Conservation (phyloP, 2,329 filamentous ascomycete genomes). For the Colletotrichum tropicale region DNA sequence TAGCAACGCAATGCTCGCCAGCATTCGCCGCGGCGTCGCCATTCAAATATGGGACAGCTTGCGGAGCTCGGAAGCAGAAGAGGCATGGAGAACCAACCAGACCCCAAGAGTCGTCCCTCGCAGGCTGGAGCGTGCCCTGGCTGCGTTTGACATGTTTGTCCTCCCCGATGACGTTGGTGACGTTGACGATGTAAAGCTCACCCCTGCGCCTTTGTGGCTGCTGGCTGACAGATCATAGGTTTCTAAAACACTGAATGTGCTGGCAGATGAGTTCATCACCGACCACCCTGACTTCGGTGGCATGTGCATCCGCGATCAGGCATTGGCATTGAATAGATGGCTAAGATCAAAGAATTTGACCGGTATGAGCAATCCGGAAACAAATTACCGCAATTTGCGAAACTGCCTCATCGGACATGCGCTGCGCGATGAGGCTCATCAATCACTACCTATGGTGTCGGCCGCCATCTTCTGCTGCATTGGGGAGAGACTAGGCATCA, state of each 20-base stretch:
- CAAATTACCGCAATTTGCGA: slow-evolving; percentile 77
- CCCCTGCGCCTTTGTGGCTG: not conserved
- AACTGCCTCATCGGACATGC: slow-evolving; percentile 90
- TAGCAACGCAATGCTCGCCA: slow-evolving; percentile 74
- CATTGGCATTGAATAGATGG: slow-evolving; percentile 71
- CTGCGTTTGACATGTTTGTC: slow-evolving; percentile 89
- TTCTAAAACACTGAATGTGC: slow-evolving; percentile 65
- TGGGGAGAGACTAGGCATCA: slow-evolving; percentile 74
- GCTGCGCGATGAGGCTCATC: slow-evolving; percentile 72
- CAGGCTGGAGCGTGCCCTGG: slow-evolving; percentile 73
- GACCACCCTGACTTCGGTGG: slow-evolving; percentile 57
- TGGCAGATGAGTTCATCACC: slow-evolving; percentile 61
- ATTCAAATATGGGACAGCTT: slow-evolving; percentile 72
- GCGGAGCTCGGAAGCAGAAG: slow-evolving; percentile 40
- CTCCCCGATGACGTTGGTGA: slow-evolving; percentile 76
- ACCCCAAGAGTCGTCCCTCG: slow-evolving; percentile 1
- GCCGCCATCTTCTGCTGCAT: slow-evolving; percentile 85
- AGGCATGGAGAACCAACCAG: not conserved
- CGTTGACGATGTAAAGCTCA: slow-evolving; percentile 66
- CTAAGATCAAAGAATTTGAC: slow-evolving; percentile 71
- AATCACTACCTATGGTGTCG: slow-evolving; percentile 85
- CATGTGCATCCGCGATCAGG: slow-evolving; percentile 69
- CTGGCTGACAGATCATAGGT: slow-evolving; percentile 48
- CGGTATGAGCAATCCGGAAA: slow-evolving; percentile 68
- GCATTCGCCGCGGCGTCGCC: slow-evolving; percentile 81